Evolutionary conservation across 352 stramenopile genomes (phyloP).

Genomic region (Phytophthora chlamydospora): DNA sequence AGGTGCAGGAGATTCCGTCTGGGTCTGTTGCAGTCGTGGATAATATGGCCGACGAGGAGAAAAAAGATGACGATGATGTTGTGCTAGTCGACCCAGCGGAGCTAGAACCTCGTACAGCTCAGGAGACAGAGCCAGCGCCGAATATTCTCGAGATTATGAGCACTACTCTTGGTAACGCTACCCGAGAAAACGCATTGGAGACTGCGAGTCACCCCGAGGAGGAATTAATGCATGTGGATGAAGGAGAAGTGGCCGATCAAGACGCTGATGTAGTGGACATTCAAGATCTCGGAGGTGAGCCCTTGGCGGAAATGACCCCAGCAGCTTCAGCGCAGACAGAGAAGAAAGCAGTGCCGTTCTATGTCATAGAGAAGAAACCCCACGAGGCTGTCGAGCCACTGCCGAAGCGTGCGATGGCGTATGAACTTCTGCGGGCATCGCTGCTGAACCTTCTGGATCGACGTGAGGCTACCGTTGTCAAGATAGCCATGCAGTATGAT

Average conservation of each 20-base stretch:
- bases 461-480: constrained; percentile 41
- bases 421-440: constrained; percentile 62
- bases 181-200: constrained; percentile 37
- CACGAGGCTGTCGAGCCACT: constrained; percentile 44
- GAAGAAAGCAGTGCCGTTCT: constrained; percentile 38
- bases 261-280: constrained; percentile 8
- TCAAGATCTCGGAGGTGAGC: constrained; percentile 3
- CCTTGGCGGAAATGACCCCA: not conserved
- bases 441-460: constrained; percentile 63
- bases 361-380: constrained; percentile 51
- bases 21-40: constrained; percentile 24
- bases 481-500: constrained; percentile 60
- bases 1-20: constrained; percentile 18
- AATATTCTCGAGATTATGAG: constrained; percentile 44
- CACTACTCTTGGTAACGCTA: constrained; percentile 9
- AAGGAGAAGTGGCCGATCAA: constrained; percentile 28
- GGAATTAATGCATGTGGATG: constrained; percentile 36
- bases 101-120: constrained; percentile 3
- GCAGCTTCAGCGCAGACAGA: constrained; percentile 1
- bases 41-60: constrained; percentile 15
- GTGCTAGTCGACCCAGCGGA: constrained; percentile 20
- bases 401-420: constrained; percentile 54
- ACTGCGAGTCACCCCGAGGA: constrained; percentile 44
- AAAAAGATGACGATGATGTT: constrained; percentile 12
- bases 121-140: constrained; percentile 19